Percentiles rank a stretch among this genome's conserved stretches.
phyloP scores from a whole-genome alignment of 2,329 filamentous ascomycete genomes.

The Dactylellina drechsleri region DNA sequence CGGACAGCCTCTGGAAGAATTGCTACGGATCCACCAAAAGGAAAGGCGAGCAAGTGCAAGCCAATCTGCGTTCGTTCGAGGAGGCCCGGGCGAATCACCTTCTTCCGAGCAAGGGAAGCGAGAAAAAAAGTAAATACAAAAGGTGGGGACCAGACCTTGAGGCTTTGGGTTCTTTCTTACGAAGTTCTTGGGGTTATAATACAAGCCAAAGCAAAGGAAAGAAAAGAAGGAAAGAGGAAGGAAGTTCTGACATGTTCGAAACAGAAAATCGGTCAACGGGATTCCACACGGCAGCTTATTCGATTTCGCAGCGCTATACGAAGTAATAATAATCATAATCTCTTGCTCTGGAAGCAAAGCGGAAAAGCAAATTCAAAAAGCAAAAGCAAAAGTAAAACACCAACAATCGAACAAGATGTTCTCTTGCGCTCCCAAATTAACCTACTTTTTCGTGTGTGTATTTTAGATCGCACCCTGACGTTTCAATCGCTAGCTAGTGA shows the following conservation, averaged over 20 bases:
- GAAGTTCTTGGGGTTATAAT: conserved; percentile 3
- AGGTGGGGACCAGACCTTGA: conserved; percentile 49
- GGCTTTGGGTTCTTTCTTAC: conserved; percentile 24
- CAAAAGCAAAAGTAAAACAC: conserved; percentile 8
- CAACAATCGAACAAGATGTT: conserved; percentile 31
- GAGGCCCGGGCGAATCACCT: conserved; percentile 54
- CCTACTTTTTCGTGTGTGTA: conserved; percentile 30
- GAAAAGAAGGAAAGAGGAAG: conserved; percentile 43
- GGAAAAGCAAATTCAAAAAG: too few relatives aligned
- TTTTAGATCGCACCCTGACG: conserved; percentile 31
- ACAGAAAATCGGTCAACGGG: neutral
- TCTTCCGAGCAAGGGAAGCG: conserved; percentile 55
- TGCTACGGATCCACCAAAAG: conserved; percentile 40
- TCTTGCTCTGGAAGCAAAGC: neutral
- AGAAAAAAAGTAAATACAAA: conserved; percentile 43
- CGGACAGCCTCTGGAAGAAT: conserved; percentile 52
- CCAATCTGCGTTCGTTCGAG: conserved; percentile 54
- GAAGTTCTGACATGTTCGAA: conserved; percentile 2
- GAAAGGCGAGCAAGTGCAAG: conserved; percentile 20
- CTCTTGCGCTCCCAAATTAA: conserved; percentile 39
- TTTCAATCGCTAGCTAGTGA: conserved; percentile 27
- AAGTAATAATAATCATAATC: neutral
- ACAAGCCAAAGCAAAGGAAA: neutral
- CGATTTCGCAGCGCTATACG: neutral
- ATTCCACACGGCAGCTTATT: conserved; percentile 18